Conservation (phyloP, 176 grass and related monocot species). For the Carex pumila region DNA sequence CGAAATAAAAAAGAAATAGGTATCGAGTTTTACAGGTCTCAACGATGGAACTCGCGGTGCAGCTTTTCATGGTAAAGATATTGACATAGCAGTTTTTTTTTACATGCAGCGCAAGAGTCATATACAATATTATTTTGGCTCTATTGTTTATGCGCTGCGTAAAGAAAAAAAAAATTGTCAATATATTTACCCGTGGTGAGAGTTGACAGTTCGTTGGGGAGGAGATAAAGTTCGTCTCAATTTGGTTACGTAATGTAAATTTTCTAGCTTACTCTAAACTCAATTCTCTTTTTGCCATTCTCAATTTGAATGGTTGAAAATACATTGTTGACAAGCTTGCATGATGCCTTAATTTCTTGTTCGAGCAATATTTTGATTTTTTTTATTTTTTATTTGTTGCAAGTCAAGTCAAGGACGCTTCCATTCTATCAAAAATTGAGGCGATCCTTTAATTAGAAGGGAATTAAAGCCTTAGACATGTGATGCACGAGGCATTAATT, state of each 20-base stretch:
- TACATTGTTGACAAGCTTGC: neutral
- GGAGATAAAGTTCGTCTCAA: neutral
- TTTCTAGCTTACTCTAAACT: neutral
- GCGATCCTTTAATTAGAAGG: neutral
- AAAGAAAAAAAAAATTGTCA: too few species aligned
- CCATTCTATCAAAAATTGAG: conserved; percentile 8
- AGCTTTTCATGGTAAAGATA: neutral
- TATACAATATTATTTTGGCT: too few species aligned
- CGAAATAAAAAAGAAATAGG: neutral
- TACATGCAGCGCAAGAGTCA: too few species aligned
- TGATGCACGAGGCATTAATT: neutral
- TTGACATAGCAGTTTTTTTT: too few species aligned
- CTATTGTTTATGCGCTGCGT: too few species aligned
- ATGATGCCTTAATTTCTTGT: neutral
- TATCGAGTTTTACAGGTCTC: neutral
- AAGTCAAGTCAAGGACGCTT: neutral
- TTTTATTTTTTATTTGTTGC: neutral
- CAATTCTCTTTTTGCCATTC: neutral
- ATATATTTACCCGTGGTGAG: too few species aligned
- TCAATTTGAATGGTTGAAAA: neutral
- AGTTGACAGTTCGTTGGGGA: conserved; percentile 18
- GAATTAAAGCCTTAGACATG: neutral
- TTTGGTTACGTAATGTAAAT: neutral
- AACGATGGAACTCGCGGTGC: conserved; percentile 7
- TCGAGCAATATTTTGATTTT: neutral